Evolutionary conservation across 1,284 basidiomycete species (phyloP).

Genomic region (Cutaneotrichosporon sp.): DNA sequence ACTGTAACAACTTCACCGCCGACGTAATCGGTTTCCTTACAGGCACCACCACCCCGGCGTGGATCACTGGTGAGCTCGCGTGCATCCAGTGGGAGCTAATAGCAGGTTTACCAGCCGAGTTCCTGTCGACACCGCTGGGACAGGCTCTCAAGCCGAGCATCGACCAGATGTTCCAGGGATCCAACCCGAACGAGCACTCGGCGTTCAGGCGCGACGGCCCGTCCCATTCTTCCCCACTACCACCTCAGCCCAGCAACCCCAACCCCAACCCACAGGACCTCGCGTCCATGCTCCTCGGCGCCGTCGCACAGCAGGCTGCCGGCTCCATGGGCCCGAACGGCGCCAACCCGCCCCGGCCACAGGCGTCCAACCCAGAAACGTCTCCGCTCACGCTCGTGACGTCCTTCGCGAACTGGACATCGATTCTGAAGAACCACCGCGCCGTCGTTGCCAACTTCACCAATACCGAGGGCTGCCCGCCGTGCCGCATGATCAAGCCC

Average conservation of each 20-base stretch:
- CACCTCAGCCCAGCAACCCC: slow-evolving; percentile 23
- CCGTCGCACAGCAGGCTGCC: slow-evolving; percentile 62
- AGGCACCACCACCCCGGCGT: slow-evolving; percentile 70
- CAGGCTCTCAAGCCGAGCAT: slow-evolving; percentile 81
- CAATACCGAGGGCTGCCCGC: slow-evolving; percentile 64
- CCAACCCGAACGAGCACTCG: slow-evolving; percentile 60
- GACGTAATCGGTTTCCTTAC: slow-evolving; percentile 82
- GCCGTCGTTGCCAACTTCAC: slow-evolving; percentile 65
- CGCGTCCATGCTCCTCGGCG: slow-evolving; percentile 63
- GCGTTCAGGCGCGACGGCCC: slow-evolving; percentile 34
- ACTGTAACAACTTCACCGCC: slow-evolving; percentile 85
- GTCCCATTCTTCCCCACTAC: slow-evolving; percentile 43
- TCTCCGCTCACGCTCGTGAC: slow-evolving; percentile 65
- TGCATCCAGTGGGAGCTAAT: background rate
- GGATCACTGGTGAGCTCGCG: slow-evolving; percentile 60
- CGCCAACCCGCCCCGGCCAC: slow-evolving; percentile 31
- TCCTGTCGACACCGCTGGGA: slow-evolving; percentile 86
- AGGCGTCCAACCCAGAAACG: slow-evolving; percentile 48
- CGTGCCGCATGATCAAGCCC: slow-evolving; percentile 65
- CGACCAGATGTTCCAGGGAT: slow-evolving; percentile 76
- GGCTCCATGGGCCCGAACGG: slow-evolving; percentile 19
- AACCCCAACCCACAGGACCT: slow-evolving; percentile 40
- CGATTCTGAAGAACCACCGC: slow-evolving; percentile 58
- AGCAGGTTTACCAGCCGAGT: slow-evolving; percentile 78
- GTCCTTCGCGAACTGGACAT: slow-evolving; percentile 59